Base-by-base conservation (phyloP, 2,329 filamentous ascomycete species). In the Beauveria sp. region DNA sequence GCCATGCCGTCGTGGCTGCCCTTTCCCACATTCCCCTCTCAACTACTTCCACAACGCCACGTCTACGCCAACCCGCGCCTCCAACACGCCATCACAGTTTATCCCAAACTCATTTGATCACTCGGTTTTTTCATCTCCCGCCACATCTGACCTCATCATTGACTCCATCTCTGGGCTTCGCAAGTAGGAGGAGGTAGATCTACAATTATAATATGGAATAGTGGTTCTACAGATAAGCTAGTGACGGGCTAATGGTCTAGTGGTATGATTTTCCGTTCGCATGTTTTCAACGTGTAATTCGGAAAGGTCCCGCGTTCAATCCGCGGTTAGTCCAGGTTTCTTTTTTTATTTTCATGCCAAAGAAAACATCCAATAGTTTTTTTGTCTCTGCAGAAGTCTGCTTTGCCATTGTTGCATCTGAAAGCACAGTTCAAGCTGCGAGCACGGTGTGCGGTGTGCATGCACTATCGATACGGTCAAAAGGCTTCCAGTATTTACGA, bases 221-320 rank as follows among this genome's bases (percentile, higher is more conserved):
- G 24, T 14, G 16, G 20, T 10, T 2, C 1, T 3, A 24, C 3
- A 6, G 18, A 6, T 6, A 43, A 43, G n/a, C 6, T n/a, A n/a
- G 40, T 43, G 18, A n/a, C 20, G 55, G 55, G 55, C 42, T 51
- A 56, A 43, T 58, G 55, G 55, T 58, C 55, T 58, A 58, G 55
- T 58, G 55, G 55, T 58, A 58, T 58, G 55, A 58, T 61, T 61
- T 61, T 61, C 54, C 40, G 42, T 58, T 58, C 43, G 55, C 55
- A 58, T 50, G 55, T 20, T n/a, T 20, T 14, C 3, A 24, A 22
- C 42, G 26, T 46, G 40, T 34, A 30, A 40, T 43, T 58, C 42
- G 40, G 55, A 58, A 58, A 58, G 58, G 58, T 60, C 58, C 58
- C 49, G 58, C 47, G 58, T 60, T 60, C 58, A 51, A 60, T 60